phyloP scores from a whole-genome alignment of 805 yeast genomes.

The Cyberlindnera galapagoensis region DNA sequence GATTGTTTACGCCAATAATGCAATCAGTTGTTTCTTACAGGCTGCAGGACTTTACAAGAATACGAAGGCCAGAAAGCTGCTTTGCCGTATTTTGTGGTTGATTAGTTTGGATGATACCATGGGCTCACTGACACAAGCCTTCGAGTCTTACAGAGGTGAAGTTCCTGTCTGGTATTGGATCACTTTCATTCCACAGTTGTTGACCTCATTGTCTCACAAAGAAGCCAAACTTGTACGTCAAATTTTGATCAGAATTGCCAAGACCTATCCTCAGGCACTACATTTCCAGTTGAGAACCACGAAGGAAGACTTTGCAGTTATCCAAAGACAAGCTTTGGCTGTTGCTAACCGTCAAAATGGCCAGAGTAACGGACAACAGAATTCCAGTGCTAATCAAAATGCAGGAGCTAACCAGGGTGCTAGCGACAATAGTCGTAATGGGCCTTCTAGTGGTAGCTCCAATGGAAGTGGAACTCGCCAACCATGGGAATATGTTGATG shows the following conservation, averaged over 20 bases:
- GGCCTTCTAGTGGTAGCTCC: slow-evolving; percentile 1
- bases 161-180: slow-evolving; percentile 99
- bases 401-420: slow-evolving; percentile 4
- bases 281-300: slow-evolving; percentile 95
- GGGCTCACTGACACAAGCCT: slow-evolving; percentile 78
- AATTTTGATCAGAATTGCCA: slow-evolving; percentile 86
- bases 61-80: slow-evolving; percentile 78
- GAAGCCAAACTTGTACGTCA: slow-evolving; percentile 88
- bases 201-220: slow-evolving; percentile 82
- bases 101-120: slow-evolving; percentile 82
- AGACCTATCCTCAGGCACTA: slow-evolving; percentile 94
- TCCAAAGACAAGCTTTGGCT: slow-evolving; percentile 68
- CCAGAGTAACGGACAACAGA: slow-evolving; percentile 3
- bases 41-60: slow-evolving; percentile 96
- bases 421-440: slow-evolving; percentile 2
- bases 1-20: slow-evolving; percentile 82
- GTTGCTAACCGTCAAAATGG: slow-evolving; percentile 32
- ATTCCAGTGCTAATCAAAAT: slow-evolving; percentile 4
- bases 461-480: slow-evolving; percentile 34
- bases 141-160: slow-evolving; percentile 89
- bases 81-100: slow-evolving; percentile 90
- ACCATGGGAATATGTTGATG: slow-evolving; percentile 92
- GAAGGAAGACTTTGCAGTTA: slow-evolving; percentile 84
- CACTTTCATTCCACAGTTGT: slow-evolving; percentile 89
- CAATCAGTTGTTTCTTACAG: slow-evolving; percentile 91